Conservation (phyloP, 1,139 yeast species). For the Debaryomyces sp. region DNA sequence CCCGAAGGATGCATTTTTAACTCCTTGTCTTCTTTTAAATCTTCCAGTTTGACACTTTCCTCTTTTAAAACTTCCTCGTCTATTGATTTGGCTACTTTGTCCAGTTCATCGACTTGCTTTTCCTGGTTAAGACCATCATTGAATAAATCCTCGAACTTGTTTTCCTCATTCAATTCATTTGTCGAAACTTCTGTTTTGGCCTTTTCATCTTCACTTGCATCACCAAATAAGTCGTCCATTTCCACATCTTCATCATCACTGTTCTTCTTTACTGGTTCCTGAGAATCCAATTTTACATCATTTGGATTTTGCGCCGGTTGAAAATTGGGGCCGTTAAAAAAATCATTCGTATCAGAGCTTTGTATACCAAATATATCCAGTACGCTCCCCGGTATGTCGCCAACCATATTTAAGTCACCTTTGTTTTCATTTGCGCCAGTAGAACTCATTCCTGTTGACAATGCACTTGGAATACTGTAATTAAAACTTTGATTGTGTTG, state of each 20-base stretch:
- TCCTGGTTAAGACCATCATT: neutral
- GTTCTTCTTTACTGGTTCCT: constrained; percentile 7
- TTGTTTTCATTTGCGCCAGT: constrained; percentile 21
- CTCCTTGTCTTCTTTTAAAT: constrained; percentile 10
- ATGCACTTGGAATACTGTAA: constrained; percentile 30
- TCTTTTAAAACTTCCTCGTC: constrained; percentile 1
- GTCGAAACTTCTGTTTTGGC: constrained; percentile 13
- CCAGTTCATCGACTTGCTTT: neutral
- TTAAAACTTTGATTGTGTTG: constrained; percentile 18
- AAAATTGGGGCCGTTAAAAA: constrained; percentile 20
- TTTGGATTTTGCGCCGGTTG: neutral
- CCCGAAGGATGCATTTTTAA: neutral
- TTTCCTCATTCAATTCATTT: constrained; percentile 9
- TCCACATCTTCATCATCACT: constrained; percentile 29
- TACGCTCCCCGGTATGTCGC: constrained; percentile 21
- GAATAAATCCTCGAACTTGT: constrained; percentile 4
- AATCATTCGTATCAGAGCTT: constrained; percentile 19
- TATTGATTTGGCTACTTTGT: neutral
- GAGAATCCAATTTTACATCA: constrained; percentile 13
- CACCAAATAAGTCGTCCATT: constrained; percentile 49
- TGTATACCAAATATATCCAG: constrained; percentile 28
- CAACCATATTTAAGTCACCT: constrained; percentile 14
- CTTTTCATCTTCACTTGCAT: constrained; percentile 31
- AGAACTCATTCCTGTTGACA: constrained; percentile 30
- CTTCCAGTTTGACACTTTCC: constrained; percentile 11